Conservation (phyloP, 768 basidiomycete genomes). For the Lentinus brumalis region DNA sequence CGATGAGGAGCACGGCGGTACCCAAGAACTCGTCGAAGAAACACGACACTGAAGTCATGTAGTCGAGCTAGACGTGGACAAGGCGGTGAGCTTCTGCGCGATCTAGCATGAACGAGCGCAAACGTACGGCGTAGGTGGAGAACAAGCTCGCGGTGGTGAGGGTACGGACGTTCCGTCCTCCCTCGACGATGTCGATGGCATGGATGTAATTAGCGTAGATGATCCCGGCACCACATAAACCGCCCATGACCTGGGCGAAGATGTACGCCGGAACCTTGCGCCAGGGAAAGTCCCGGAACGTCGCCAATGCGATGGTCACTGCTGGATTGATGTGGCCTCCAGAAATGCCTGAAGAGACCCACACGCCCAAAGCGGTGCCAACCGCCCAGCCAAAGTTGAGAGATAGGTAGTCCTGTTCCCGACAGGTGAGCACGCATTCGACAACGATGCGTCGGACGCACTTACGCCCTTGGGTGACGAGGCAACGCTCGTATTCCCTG, state of each 20-base stretch:
- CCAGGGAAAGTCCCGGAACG: slow-evolving; percentile 77
- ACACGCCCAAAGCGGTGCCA: slow-evolving; percentile 67
- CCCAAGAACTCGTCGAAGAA: slow-evolving; percentile 60
- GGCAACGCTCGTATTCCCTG: slow-evolving; percentile 46
- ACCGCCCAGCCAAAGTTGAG: slow-evolving; percentile 59
- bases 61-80: slow-evolving; percentile 33
- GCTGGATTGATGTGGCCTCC: slow-evolving; percentile 61
- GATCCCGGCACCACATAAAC: slow-evolving; percentile 54
- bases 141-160: slow-evolving; percentile 60
- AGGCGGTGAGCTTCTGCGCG: neutral
- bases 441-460: neutral
- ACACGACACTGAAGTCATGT: slow-evolving; percentile 44
- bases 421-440: neutral
- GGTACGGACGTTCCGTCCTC: slow-evolving; percentile 55
- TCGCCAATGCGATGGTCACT: slow-evolving; percentile 68
- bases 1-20: slow-evolving; percentile 54
- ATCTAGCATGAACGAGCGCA: neutral
- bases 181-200: slow-evolving; percentile 67
- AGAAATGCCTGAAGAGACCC: slow-evolving; percentile 66
- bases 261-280: slow-evolving; percentile 76
- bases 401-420: slow-evolving; percentile 45
- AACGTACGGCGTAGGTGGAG: slow-evolving; percentile 59
- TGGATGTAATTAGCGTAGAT: slow-evolving; percentile 68
- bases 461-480: slow-evolving; percentile 55
- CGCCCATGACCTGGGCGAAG: slow-evolving; percentile 64